Percentiles rank a stretch among this genome's conserved stretches.
These are phyloP conservation scores for Dactylellina haptotyla DNA, from an alignment of 2,329 filamentous ascomycete species.

Conservation along the genomic window DNA sequence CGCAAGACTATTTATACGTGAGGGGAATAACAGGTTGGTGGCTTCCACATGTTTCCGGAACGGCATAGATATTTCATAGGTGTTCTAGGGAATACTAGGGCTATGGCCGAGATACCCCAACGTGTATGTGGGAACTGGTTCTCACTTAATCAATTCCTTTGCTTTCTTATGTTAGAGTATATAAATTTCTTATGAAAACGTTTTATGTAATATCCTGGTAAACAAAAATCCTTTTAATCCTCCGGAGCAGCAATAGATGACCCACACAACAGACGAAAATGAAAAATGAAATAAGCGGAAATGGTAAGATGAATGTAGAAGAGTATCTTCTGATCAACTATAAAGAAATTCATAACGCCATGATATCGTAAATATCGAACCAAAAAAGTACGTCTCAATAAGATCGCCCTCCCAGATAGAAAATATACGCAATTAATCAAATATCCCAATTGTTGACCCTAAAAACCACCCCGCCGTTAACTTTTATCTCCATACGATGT, in stretches of 20 bases:
- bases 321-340: neutral
- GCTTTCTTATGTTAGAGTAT: too few species aligned
- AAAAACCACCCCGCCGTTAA: neutral
- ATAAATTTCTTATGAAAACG: too few species aligned
- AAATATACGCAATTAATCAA: neutral
- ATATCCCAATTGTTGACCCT: neutral
- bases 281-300: neutral
- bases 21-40: too few species aligned
- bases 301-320: neutral
- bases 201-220: too few species aligned
- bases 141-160: too few species aligned
- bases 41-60: too few species aligned
- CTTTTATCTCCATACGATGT: neutral
- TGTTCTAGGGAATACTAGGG: too few species aligned
- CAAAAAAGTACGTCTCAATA: too few species aligned
- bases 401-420: slow-evolving; percentile 7
- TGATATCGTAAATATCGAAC: slow-evolving; percentile 36
- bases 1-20: too few species aligned
- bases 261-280: neutral
- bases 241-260: neutral
- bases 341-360: slow-evolving; percentile 36
- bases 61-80: too few species aligned
- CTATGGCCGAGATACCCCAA: too few species aligned
- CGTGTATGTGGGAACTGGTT: too few species aligned
- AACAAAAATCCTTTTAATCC: neutral